Base-by-base conservation (phyloP, 2,329 filamentous ascomycete genomes). In the Ophiostoma himal-ulmi region DNA sequence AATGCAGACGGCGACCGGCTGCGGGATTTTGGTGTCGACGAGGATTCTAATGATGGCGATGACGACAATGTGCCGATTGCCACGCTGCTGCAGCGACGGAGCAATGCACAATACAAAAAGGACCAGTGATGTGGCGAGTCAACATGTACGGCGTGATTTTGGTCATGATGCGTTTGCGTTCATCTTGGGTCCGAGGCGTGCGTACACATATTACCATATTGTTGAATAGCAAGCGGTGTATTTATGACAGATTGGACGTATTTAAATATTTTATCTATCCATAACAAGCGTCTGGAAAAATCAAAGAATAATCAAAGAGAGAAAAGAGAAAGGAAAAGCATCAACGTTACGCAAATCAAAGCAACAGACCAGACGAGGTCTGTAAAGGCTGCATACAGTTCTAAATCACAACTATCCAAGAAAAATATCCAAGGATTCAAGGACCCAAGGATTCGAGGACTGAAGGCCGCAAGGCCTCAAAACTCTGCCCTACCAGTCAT, bases 21-120 rank as follows among this genome's bases (percentile, higher is more conserved):
- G 68, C 83, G 85, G 60, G 92, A 95, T 75, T 95, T 89, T 76
- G 92, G 92, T 1, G 91, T 95, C 0, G 92, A 94, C 74, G 90
- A 93, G 75, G 90, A 91, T 17, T 85, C 84, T 0, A 39, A 10
- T 48, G n/a, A 22, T 30, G 52, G 11, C 22, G 89, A 93, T 70
- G 76, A 73, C 34, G 70, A 75, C 20, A 84, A 93, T 75, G 80
- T 94, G 17, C 91, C 91, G 0, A 79, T 94, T 57, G 88, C 86
- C 4, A 88, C 92, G 76, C 75, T 94, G 17, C 79, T 93, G 64
- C 81, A 86, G 67, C 81, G 88, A 73, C 80, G 88, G 73, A 86
- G 82, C 72, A 77, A 26, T 34, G 62, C 14, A 0, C 30, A 64
- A 13, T 17, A 37, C 7, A 64, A 64, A 17, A 65, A 65, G 36